phyloP scores from a whole-genome alignment of 2,329 filamentous ascomycete species.

The Zymoseptoria tritici region DNA sequence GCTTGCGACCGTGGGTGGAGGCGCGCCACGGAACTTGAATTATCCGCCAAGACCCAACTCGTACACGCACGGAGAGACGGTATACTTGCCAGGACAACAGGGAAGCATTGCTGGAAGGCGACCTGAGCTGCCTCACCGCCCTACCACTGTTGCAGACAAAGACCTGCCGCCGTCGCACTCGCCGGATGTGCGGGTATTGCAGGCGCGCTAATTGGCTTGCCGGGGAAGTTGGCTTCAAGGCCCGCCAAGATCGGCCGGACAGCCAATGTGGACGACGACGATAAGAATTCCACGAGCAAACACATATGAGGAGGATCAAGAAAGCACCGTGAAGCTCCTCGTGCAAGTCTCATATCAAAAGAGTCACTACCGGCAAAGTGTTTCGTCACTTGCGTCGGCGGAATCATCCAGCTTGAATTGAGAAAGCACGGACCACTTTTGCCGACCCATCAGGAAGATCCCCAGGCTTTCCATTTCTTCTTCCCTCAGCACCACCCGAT shows the following conservation, averaged over 20 bases:
- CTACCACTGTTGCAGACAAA: not conserved
- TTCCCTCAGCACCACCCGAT: conserved; percentile 8
- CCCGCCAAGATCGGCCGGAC: conserved; percentile 1
- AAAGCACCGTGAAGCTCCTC: conserved; percentile 19
- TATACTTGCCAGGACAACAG: not conserved
- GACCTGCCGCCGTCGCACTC: conserved; percentile 5
- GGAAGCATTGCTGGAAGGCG: not conserved
- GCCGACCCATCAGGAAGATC: not conserved
- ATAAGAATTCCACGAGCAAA: conserved; percentile 9
- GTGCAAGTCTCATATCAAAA: conserved; percentile 9
- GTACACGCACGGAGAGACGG: conserved; percentile 6
- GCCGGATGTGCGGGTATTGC: conserved; percentile 8
- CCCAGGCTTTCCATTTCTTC: conserved; percentile 3
- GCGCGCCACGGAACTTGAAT: not conserved
- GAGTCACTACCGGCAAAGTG: not conserved
- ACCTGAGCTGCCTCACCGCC: too few relatives aligned
- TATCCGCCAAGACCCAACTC: not conserved
- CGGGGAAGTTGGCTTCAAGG: conserved; percentile 7
- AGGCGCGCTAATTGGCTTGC: conserved; percentile 11
- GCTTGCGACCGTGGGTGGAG: not conserved
- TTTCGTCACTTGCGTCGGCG: conserved; percentile 5
- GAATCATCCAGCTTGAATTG: conserved; percentile 1
- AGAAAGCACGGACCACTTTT: conserved; percentile 2
- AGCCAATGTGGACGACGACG: conserved; percentile 6
- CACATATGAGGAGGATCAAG: conserved; percentile 23